These are phyloP conservation scores for Toxoplasma gondii DNA, from an alignment of 169 alveolate species.

Conservation along the genomic window DNA sequence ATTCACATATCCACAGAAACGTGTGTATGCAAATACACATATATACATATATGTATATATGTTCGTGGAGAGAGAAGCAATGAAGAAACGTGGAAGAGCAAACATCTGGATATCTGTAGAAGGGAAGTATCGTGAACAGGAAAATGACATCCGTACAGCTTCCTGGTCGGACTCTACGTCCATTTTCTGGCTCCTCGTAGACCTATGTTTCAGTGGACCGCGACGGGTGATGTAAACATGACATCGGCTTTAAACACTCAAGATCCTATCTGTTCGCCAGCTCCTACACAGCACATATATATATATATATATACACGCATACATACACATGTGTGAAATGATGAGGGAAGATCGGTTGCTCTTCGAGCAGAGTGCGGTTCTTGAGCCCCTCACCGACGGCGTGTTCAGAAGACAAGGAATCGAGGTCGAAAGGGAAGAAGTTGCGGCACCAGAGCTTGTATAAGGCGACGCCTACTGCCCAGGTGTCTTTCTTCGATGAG, in stretches of 20 bases:
- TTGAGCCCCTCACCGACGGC: background rate
- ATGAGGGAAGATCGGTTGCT: background rate
- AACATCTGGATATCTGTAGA: background rate
- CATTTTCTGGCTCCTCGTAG: background rate
- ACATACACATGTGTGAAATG: background rate
- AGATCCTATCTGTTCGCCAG: too few relatives aligned
- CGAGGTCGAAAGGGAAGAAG: slow-evolving; percentile 15
- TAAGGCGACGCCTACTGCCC: slow-evolving; percentile 36
- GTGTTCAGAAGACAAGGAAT: background rate
- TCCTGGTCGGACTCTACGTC: background rate
- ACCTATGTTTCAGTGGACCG: background rate
- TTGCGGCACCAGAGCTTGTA: slow-evolving; percentile 38
- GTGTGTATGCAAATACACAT: background rate
- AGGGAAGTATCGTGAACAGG: background rate
- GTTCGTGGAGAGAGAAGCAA: too few relatives aligned
- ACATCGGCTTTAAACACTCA: too few relatives aligned
- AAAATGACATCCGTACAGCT: too few relatives aligned
- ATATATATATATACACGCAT: background rate
- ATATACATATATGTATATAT: too few relatives aligned
- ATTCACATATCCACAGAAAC: background rate
- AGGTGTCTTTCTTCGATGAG: slow-evolving; percentile 28
- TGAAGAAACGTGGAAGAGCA: background rate
- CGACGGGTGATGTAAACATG: background rate
- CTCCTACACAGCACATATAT: too few relatives aligned
- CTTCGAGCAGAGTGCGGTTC: background rate